Base-by-base conservation (phyloP, 169 alveolate species). In the Nephromyces sp. region DNA sequence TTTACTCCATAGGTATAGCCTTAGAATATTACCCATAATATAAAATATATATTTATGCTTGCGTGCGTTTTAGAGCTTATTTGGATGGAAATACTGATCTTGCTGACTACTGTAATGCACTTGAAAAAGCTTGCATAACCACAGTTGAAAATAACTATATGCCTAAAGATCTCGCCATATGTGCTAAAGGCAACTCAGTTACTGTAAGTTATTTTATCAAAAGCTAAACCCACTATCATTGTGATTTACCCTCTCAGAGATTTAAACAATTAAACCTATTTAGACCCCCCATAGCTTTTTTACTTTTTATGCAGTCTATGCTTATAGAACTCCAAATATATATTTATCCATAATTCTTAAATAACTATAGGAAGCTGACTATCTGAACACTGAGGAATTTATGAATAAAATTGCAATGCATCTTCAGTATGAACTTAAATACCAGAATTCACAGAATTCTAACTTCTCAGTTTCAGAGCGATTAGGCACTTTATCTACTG, bases 161-260 rank as follows among this genome's bases (percentile, higher is more conserved):
- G 94, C 91, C 98, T 43, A 94, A 94, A 80, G 98, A 94, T 80
- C 83, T 94, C 30, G 98, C 97, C 28, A 43, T 88, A 30, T 87
- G 90, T 66, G 80, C 87, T 33, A 76, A 84, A 65, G 89, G 83
- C 25, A 81, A 72, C 51, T 61, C 62, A 32, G 81, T 83, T 29
- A 74, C 86, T 1, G 85, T 43, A 43, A 15, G 57, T 43, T 15
- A 15, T 43, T 43, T n/a, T 43, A 43, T 43, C 57, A 15, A 43
- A 43, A 43, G 57, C n/a, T 43, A 15, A 43, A 15, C 15, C 25
- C 57, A 43, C n/a, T 43, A 15, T 43, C 15, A 43, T 43, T 15
- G 57, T 15, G 57, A 43, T 43, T n/a, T n/a, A n/a, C n/a, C n/a
- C n/a, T n/a, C n/a, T n/a, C n/a, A n/a, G n/a, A n/a, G n/a, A n/a